Evolutionary conservation across 805 yeast genomes (phyloP).

Genomic region (Clavispora fructus): DNA sequence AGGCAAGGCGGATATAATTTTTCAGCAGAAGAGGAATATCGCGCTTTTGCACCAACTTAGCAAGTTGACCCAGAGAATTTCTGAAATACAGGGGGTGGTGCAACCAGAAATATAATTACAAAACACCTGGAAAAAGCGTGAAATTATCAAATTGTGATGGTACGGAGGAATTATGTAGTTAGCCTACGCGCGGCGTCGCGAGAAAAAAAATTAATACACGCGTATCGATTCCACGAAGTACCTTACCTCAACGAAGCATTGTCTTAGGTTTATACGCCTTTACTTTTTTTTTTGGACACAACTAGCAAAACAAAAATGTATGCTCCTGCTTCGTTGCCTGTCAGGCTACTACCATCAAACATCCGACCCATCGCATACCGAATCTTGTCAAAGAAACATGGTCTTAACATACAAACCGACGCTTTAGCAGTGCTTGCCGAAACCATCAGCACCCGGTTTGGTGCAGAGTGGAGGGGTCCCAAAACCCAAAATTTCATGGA

Average conservation of each 20-base stretch:
- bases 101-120: neutral
- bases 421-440: conserved; percentile 72
- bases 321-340: conserved; percentile 50
- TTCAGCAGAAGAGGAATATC: neutral
- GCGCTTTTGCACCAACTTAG: neutral
- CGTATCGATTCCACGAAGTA: neutral
- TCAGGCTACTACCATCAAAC: conserved; percentile 71
- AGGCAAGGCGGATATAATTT: neutral
- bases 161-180: neutral
- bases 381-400: conserved; percentile 85
- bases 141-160: neutral
- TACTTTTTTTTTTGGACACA: neutral
- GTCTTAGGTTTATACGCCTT: too few relatives aligned
- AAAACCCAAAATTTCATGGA: conserved; percentile 64
- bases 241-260: neutral
- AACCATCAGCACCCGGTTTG: conserved; percentile 71
- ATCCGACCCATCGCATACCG: conserved; percentile 90
- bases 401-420: conserved; percentile 80
- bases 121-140: neutral
- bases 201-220: neutral
- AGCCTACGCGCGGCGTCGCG: neutral
- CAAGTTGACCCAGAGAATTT: neutral
- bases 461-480: conserved; percentile 78
- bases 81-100: neutral
- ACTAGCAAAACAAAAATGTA: neutral